Evolutionary conservation across 2,329 filamentous ascomycete species (phyloP), one percentile per base, ranked within the genome.

Genomic region (Simplicillium aogashimaense): DNA sequence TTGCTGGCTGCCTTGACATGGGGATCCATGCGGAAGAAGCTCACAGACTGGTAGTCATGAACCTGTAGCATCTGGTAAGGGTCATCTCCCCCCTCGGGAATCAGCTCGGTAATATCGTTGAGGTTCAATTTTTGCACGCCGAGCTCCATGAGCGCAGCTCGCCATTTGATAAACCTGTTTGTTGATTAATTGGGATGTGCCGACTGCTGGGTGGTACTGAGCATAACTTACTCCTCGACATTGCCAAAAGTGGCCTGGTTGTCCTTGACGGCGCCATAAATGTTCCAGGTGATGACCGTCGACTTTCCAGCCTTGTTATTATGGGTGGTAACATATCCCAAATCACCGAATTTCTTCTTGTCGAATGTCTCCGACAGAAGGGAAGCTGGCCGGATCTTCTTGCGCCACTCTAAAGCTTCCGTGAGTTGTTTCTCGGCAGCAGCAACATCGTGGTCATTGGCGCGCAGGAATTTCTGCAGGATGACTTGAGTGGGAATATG

Each of bases 1-100:
- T 78, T 81, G 47, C 78, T 83, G 13, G 86, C 84, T 3, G 78
- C 72, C 60, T 85, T 88, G 61, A 92, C 80, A 42, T 74, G 69
- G 1, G 84, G 75, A 42, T 90, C 82, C 67, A 86, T 81, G 44
- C 86, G 81, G 50, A 95, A 71, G 71, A 95, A 95, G 54, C 81
- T 86, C 57, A 94, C 81, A 46, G 79, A 81, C 51, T 85, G 77
- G 70, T 95, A 95, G 68, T 97, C 90, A 65, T 97, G 90, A 20
- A 95, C 80, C 63, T 95, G 89, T 53, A 86, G 75, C 68, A 94
- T 88, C 63, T 90, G 86, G 66, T 95, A 94, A 1, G 84, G 86
- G 55, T 95, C 90, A 49, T 76, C 67, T 46, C 78, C 81, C 39
- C 78, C 81, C 42, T 86, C 81, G 2, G 83, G 79, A 53, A 89